These are phyloP conservation scores for Pterocarpus macrocarpus DNA, from an alignment of 306 rosid genomes.

Conservation along the genomic window DNA sequence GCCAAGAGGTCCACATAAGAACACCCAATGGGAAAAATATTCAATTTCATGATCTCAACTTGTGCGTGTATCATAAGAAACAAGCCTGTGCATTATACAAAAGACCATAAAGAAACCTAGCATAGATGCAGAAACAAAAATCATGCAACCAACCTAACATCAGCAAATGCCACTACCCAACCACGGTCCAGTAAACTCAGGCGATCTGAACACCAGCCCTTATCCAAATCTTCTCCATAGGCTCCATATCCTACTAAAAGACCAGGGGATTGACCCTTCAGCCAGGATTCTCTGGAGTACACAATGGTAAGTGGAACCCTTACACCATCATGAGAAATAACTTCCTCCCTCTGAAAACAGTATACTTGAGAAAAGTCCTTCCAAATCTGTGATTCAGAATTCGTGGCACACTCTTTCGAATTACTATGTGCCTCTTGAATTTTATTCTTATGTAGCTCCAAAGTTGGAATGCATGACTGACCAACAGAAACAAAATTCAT, in stretches of 20 bases:
- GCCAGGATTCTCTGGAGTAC: conserved; percentile 74
- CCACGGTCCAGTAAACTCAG: conserved; percentile 94
- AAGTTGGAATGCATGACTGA: conserved; percentile 42
- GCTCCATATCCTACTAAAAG: conserved; percentile 93
- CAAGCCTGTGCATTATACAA: background rate
- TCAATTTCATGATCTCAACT: conserved; percentile 33
- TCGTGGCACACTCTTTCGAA: conserved; percentile 45
- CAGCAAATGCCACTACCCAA: conserved; percentile 94
- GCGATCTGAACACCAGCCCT: conserved; percentile 85
- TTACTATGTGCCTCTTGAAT: conserved; percentile 39
- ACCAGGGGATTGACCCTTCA: conserved; percentile 75
- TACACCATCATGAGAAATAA: conserved; percentile 74
- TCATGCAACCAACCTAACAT: conserved; percentile 72
- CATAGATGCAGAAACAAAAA: conserved; percentile 2
- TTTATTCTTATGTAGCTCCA: conserved; percentile 42
- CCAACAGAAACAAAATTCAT: conserved; percentile 60
- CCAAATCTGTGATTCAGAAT: conserved; percentile 61
- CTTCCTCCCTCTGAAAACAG: conserved; percentile 75
- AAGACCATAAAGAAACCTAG: conserved; percentile 23
- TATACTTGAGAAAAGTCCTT: conserved; percentile 73
- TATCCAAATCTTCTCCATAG: conserved; percentile 85
- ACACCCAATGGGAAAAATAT: conserved; percentile 1
- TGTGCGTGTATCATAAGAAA: conserved; percentile 23
- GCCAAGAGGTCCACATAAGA: conserved; percentile 10
- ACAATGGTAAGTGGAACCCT: conserved; percentile 79